A percentile compares a stretch with the other conserved stretches of the same genome.
These are phyloP conservation scores for Bocquillonia castaneifolia DNA, from an alignment of 441 rosid genomes.

Conservation along the genomic window DNA sequence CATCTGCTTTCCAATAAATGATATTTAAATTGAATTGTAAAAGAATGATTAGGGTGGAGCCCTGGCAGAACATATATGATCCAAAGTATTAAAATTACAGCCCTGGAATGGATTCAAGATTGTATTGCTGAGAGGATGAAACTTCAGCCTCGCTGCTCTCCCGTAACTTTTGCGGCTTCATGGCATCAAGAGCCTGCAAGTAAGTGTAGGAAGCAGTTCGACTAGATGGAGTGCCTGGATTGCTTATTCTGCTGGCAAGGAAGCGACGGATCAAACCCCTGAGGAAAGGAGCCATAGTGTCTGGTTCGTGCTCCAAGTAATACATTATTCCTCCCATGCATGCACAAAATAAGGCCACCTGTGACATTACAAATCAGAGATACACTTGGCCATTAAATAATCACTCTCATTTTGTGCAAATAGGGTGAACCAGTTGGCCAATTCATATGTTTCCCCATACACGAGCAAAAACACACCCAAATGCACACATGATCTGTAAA, in stretches of 20 bases:
- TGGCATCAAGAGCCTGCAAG: constrained; percentile 63
- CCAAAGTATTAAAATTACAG: constrained; percentile 39
- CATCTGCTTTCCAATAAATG: constrained; percentile 15
- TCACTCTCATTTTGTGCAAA: background rate
- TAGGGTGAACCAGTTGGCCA: background rate
- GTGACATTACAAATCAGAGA: constrained; percentile 24
- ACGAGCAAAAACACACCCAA: background rate
- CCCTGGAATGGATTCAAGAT: constrained; percentile 90
- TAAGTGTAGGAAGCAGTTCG: constrained; percentile 60
- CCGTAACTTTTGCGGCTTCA: constrained; percentile 45
- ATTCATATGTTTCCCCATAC: background rate
- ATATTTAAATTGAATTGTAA: constrained; percentile 16
- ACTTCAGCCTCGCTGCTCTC: constrained; percentile 49
- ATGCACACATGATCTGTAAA: background rate
- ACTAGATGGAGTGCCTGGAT: constrained; percentile 51
- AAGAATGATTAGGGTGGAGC: constrained; percentile 26
- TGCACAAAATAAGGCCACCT: constrained; percentile 91
- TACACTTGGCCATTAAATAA: background rate
- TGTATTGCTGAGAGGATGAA: constrained; percentile 53
- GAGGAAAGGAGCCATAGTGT: constrained; percentile 91
- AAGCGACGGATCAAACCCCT: constrained; percentile 88
- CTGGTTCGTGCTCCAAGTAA: constrained; percentile 86
- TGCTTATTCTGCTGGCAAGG: constrained; percentile 93
- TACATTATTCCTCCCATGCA: constrained; percentile 99
- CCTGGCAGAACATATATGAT: background rate